These are phyloP conservation scores for Botrytis sinoallii DNA, from an alignment of 2,329 filamentous ascomycete genomes.

Conservation along the genomic window DNA sequence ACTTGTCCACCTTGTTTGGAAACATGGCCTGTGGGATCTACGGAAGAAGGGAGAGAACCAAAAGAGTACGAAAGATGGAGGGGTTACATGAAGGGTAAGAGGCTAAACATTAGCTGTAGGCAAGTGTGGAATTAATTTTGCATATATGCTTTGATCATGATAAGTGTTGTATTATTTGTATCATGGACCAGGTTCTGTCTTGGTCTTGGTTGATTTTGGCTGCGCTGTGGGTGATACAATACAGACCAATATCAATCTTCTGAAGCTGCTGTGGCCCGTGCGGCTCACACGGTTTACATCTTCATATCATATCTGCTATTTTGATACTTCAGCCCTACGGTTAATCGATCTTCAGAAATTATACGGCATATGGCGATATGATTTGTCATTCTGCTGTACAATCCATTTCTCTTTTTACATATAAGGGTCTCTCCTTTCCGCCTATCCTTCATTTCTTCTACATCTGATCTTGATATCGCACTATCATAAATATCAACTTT, in stretches of 20 bases:
- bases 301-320: not conserved
- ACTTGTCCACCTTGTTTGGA: slow-evolving; percentile 75
- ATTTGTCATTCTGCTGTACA: not conserved
- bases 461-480: not conserved
- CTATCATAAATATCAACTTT: not conserved
- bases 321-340: not conserved
- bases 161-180: not conserved
- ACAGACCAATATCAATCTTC: not conserved
- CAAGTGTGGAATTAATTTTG: slow-evolving; percentile 61
- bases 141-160: not conserved
- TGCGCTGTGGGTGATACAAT: not conserved
- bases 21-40: slow-evolving; percentile 64
- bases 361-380: not conserved
- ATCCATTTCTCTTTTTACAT: not conserved
- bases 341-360: not conserved
- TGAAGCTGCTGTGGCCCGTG: not conserved
- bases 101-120: slow-evolving; percentile 90
- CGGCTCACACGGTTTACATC: not conserved
- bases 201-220: not conserved
- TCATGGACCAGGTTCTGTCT: not conserved
- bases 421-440: not conserved
- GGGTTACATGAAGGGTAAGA: slow-evolving; percentile 84
- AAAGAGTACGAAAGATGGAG: slow-evolving; percentile 61
- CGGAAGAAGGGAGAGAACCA: slow-evolving; percentile 40
- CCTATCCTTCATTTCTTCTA: not conserved